These are phyloP conservation scores for Cymbopogon flexuosus DNA, from an alignment of 202 grass and related monocot genomes.

Conservation along the genomic window DNA sequence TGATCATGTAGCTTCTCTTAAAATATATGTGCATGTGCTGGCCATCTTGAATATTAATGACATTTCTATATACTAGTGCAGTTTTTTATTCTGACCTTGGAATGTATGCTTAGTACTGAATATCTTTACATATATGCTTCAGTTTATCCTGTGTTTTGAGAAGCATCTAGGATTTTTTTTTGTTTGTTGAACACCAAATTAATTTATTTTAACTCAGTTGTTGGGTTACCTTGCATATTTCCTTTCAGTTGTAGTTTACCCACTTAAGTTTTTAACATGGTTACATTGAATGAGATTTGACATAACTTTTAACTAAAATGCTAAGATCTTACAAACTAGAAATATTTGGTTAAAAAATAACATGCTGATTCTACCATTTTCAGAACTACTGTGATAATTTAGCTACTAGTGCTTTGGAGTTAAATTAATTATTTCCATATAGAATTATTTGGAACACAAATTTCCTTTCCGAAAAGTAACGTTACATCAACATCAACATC, in stretches of 20 bases:
- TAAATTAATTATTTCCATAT: background rate
- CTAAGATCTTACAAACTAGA: background rate
- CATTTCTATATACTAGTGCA: background rate
- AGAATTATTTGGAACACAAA: background rate
- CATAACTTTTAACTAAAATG: background rate
- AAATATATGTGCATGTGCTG: background rate
- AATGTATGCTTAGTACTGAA: background rate
- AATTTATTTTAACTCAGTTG: background rate
- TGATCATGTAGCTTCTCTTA: background rate
- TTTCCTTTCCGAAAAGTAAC: background rate
- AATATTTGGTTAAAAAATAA: background rate
- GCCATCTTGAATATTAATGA: background rate
- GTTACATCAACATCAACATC: slow-evolving; percentile 2
- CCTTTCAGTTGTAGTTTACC: background rate
- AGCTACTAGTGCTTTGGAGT: background rate
- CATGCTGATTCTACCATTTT: background rate
- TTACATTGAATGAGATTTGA: slow-evolving; percentile 8
- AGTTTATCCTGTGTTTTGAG: background rate
- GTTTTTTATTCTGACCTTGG: slow-evolving; percentile 1
- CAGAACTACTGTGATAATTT: background rate
- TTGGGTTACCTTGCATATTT: background rate
- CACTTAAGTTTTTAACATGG: background rate
- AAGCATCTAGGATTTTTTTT: slow-evolving; percentile 1
- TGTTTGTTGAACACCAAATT: background rate
- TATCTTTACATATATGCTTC: background rate